phyloP scores from a whole-genome alignment of 164 flowering plant species.

The Nymphaea thermarum region DNA sequence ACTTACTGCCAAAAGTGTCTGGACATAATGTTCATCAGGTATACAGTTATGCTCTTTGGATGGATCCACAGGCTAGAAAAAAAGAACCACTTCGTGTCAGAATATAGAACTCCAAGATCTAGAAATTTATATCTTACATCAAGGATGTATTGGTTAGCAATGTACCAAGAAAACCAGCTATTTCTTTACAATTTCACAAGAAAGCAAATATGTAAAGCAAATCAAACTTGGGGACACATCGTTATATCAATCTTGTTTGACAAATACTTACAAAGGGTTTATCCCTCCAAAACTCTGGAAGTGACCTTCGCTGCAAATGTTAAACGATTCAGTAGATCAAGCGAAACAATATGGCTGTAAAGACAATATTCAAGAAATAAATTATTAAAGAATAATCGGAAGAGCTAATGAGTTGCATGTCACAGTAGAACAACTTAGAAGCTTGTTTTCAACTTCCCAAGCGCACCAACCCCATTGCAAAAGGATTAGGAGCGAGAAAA shows the following conservation, averaged over 20 bases:
- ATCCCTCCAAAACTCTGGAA: slow-evolving; percentile 98
- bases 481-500: too few relatives aligned
- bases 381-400: too few relatives aligned
- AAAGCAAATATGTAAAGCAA: too few relatives aligned
- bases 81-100: background rate
- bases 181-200: too few relatives aligned
- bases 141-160: background rate
- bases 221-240: too few relatives aligned
- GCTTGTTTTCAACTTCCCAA: too few relatives aligned
- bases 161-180: background rate
- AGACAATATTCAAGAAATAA: too few relatives aligned
- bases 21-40: slow-evolving; percentile 98
- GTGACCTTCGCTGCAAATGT: slow-evolving; percentile 65
- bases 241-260: background rate
- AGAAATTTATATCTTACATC: background rate
- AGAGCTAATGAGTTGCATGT: too few relatives aligned
- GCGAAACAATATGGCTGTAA: too few relatives aligned
- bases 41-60: slow-evolving; percentile 91
- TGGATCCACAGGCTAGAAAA: slow-evolving; percentile 64
- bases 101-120: background rate
- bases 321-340: background rate
- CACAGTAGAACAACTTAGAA: too few relatives aligned
- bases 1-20: slow-evolving; percentile 87
- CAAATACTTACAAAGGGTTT: slow-evolving; percentile 54
- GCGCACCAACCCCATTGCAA: too few relatives aligned